These are phyloP conservation scores for Endoconidiophora polonica DNA, from an alignment of 2,329 filamentous ascomycete genomes.

Conservation along the genomic window DNA sequence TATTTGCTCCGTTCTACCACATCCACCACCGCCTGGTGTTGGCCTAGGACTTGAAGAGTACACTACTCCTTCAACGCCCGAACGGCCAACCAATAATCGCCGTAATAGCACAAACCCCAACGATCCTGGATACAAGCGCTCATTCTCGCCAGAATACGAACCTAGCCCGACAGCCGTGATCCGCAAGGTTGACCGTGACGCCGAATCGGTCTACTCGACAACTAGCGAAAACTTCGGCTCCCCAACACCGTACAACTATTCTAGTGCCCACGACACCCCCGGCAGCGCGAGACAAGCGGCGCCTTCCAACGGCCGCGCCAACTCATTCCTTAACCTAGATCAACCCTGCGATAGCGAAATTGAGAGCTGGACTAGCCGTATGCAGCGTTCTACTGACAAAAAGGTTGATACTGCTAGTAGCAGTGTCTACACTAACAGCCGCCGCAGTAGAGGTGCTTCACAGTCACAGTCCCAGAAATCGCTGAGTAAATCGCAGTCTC, in stretches of 20 bases:
- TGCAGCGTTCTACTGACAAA: neutral
- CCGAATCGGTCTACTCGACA: constrained; percentile 18
- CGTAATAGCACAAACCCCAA: constrained; percentile 11
- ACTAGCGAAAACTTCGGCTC: constrained; percentile 5
- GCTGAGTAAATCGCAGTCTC: neutral
- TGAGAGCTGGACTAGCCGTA: constrained; percentile 14
- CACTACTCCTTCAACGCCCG: constrained; percentile 6
- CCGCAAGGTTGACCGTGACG: constrained; percentile 38
- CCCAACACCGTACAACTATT: neutral
- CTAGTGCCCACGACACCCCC: constrained; percentile 21
- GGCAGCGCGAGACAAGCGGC: constrained; percentile 20
- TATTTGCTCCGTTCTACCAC: too few species aligned
- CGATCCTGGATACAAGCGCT: constrained; percentile 26
- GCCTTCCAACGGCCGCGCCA: constrained; percentile 22
- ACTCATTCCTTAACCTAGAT: constrained; percentile 36
- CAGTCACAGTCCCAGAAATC: neutral
- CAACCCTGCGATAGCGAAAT: constrained; percentile 31
- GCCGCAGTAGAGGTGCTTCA: neutral
- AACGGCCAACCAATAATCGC: constrained; percentile 4
- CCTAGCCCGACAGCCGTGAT: constrained; percentile 57
- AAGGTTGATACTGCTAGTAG: neutral
- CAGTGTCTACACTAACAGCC: neutral
- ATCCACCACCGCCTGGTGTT: neutral
- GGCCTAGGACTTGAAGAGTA: constrained; percentile 9
- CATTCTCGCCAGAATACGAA: constrained; percentile 62